Base-by-base conservation (phyloP, 176 grass and related monocot species). In the Oropetium thomaeum region DNA sequence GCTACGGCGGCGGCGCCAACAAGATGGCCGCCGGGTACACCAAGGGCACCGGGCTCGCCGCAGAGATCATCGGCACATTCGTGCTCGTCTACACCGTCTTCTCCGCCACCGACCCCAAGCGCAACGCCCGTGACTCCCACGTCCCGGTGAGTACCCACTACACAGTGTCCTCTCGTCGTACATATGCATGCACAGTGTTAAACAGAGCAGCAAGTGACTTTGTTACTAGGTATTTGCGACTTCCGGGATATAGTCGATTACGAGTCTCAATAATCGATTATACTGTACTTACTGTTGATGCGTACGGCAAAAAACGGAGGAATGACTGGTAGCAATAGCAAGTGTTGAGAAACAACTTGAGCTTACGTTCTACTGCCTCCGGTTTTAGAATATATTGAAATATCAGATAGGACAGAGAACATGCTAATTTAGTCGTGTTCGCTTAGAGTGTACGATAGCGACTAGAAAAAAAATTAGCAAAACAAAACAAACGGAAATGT, bases 61-160 rank as follows among this genome's bases (percentile, higher is more conserved):
- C 93, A 33, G 93, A 97, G 87, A 97, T 97, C 82, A 93, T 93
- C 67, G 93, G 93, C 79, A 97, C 93, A n/a, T 97, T 93, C 78
- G 87, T 97, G 13, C 93, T 97, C 67, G 93, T 97, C 65, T 97
- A 97, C 82, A 97, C 93, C 48, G 93, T 97, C 69, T 97, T 97
- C 87, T 88, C 93, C 61, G 93, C 90, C 70, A 97, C 93, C 62
- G 93, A 93, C 62, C 90, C 88, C 62, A 93, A 97, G 78, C 93
- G 93, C 79, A 97, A 35, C 39, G 90, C 93, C 62, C 85, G 93
- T 35, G 90, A 93, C 59, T 93, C 93, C 32, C 85, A 93, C 39
- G 65, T 97, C 73, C 93, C 93, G 69, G 92, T 96, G 68, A 65
- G 74, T 82, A 74, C 4, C 10, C 53, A 4, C 8, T 55, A 10